phyloP scores from a whole-genome alignment of 2,329 filamentous ascomycete genomes.

The Penicillium sp. region DNA sequence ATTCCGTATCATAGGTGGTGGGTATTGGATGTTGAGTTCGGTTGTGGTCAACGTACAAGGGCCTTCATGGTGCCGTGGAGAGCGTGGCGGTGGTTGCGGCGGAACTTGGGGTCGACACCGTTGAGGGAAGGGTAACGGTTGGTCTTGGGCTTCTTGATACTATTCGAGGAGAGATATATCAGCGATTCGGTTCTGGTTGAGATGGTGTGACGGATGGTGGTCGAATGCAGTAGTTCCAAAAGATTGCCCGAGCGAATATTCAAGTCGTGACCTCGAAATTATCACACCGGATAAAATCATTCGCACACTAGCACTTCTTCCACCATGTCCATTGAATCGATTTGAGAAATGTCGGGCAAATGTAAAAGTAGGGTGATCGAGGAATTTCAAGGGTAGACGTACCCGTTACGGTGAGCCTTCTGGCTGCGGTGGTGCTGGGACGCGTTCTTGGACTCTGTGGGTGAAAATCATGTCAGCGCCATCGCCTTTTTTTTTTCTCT shows the following conservation, averaged over 20 bases:
- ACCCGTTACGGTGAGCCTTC: conserved; percentile 99
- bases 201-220: not conserved
- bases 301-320: not conserved
- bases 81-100: conserved; percentile 99
- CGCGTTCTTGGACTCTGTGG: conserved; percentile 97
- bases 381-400: conserved; percentile 46
- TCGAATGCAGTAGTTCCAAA: conserved; percentile 3
- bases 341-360: not conserved
- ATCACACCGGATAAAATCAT: conserved; percentile 1
- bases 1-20: not conserved
- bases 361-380: conserved; percentile 6
- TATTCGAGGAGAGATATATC: conserved; percentile 45
- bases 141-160: conserved; percentile 99
- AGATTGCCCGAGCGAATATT: conserved; percentile 3
- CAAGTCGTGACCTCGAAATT: conserved; percentile 1
- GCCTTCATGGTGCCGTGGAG: conserved; percentile 98
- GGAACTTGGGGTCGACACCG: conserved; percentile 99
- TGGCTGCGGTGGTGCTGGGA: conserved; percentile 97
- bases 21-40: not conserved
- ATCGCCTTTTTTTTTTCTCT: conserved; percentile 10
- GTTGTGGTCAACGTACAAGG: conserved; percentile 65
- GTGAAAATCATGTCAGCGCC: conserved; percentile 31
- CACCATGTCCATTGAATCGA: not conserved
- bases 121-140: conserved; percentile 98
- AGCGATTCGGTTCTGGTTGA: conserved; percentile 19